Conservation (phyloP, 306 rosid species). For the Mimosa pudica region DNA sequence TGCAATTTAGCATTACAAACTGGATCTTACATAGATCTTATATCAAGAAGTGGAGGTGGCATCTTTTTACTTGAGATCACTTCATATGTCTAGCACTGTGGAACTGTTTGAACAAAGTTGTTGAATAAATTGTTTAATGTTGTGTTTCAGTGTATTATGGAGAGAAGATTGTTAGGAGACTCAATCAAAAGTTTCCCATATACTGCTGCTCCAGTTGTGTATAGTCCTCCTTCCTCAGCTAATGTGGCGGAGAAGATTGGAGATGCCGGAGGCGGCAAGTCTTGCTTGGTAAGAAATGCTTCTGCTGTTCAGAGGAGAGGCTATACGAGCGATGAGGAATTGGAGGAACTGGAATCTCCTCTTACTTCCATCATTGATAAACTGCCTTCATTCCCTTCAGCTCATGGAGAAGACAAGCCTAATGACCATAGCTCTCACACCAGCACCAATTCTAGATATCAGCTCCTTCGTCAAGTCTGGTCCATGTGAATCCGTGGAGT, state of each 20-base stretch:
- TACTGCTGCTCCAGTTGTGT: slow-evolving; percentile 64
- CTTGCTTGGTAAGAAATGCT: slow-evolving; percentile 59
- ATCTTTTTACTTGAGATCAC: neutral
- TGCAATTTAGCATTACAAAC: no score
- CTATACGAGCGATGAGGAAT: slow-evolving; percentile 90
- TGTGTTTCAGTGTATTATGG: slow-evolving; percentile 55
- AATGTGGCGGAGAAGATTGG: slow-evolving; percentile 79
- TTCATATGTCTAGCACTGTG: neutral
- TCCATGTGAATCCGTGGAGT: slow-evolving; percentile 45
- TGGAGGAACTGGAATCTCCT: slow-evolving; percentile 89
- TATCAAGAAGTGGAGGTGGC: no score
- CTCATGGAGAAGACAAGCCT: slow-evolving; percentile 49
- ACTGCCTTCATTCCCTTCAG: slow-evolving; percentile 48
- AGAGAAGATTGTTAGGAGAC: slow-evolving; percentile 59
- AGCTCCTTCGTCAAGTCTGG: slow-evolving; percentile 95
- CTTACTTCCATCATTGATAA: slow-evolving; percentile 67
- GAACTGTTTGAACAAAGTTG: slow-evolving; percentile 12
- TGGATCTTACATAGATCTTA: no score
- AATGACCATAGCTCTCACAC: slow-evolving; percentile 37
- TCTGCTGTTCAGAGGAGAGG: slow-evolving; percentile 78
- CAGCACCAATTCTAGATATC: slow-evolving; percentile 68
- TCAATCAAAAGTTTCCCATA: slow-evolving; percentile 67
- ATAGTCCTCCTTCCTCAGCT: slow-evolving; percentile 61
- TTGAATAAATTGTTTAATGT: neutral
- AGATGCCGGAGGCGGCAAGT: slow-evolving; percentile 71